Evolutionary conservation across 768 basidiomycete genomes (phyloP).

Genomic region (Leccinum longicurvipes): DNA sequence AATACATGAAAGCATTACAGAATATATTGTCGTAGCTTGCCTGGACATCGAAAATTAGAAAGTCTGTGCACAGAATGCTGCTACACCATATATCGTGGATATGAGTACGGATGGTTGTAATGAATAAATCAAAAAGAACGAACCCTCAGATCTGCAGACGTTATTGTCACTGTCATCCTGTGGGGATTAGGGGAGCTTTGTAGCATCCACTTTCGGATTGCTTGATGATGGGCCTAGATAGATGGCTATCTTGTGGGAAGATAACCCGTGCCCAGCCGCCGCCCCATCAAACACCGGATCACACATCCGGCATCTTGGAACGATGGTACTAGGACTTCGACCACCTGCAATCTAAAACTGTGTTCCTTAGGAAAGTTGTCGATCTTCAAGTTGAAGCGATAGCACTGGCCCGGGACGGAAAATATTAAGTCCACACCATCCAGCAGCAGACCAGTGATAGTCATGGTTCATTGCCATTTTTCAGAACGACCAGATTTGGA

Average conservation of each 20-base stretch:
- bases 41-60: background rate
- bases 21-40: background rate
- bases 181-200: no score
- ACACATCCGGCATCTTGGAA: background rate
- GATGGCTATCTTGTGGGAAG: background rate
- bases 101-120: background rate
- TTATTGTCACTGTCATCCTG: background rate
- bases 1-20: background rate
- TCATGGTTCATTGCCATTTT: no score
- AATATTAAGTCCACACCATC: no score
- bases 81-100: background rate
- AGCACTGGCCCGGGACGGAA: no score
- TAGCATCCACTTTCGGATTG: no score
- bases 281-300: background rate
- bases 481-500: no score
- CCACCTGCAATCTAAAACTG: no score
- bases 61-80: background rate
- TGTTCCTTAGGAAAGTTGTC: background rate
- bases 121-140: background rate
- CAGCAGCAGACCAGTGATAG: no score
- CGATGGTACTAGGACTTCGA: background rate
- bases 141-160: background rate
- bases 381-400: background rate
- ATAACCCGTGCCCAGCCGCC: background rate
- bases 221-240: no score